Conservation (phyloP, 1,284 basidiomycete genomes). For the Trametes pubescens region DNA sequence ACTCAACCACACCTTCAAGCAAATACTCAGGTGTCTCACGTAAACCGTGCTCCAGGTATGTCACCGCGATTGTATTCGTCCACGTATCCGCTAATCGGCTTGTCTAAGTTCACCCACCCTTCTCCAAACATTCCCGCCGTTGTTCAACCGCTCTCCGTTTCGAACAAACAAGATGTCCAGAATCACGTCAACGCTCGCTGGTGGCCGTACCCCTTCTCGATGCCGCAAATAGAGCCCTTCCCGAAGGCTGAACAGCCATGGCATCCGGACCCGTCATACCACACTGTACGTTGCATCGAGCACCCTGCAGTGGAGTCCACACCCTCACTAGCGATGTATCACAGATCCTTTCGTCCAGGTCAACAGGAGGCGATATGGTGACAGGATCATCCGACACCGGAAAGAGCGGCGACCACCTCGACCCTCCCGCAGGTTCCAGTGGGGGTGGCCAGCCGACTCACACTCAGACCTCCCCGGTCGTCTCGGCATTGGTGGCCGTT, state of each 20-base stretch:
- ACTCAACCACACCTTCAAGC: neutral
- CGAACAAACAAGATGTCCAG: constrained; percentile 1
- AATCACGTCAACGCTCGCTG: too few species aligned
- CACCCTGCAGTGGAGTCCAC: neutral
- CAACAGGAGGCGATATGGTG: neutral
- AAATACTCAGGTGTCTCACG: neutral
- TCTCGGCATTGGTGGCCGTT: constrained; percentile 2
- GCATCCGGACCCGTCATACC: neutral
- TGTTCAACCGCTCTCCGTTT: neutral
- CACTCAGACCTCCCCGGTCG: neutral
- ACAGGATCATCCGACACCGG: constrained; percentile 5
- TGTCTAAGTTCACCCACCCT: neutral
- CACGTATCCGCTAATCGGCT: neutral
- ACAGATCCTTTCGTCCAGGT: neutral
- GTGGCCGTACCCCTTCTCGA: neutral
- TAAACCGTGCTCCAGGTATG: neutral
- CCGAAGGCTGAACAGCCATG: neutral
- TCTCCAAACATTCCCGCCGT: neutral
- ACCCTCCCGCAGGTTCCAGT: neutral
- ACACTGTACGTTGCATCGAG: neutral
- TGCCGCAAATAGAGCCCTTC: neutral
- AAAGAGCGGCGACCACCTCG: constrained; percentile 8
- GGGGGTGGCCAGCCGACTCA: constrained; percentile 4
- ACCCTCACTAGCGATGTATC: neutral
- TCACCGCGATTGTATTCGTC: neutral